Evolutionary conservation across 345 rosid species (phyloP).

Genomic region (Pistacia integerrima): DNA sequence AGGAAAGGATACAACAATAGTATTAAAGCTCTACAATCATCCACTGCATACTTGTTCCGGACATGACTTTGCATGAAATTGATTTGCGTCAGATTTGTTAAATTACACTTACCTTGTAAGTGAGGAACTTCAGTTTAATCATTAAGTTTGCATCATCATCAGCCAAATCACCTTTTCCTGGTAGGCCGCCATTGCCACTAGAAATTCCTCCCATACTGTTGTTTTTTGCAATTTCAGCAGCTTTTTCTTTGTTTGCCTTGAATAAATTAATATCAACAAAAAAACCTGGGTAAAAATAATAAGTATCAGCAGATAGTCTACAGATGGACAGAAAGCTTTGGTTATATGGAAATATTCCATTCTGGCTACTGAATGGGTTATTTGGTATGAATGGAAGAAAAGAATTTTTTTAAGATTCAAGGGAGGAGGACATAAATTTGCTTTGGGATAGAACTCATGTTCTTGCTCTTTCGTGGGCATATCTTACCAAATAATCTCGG

Average conservation of each 20-base stretch:
- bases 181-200: slow-evolving; percentile 40
- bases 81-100: neutral
- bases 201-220: slow-evolving; percentile 36
- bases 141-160: slow-evolving; percentile 89
- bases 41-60: neutral
- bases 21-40: neutral
- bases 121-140: slow-evolving; percentile 92
- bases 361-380: too few species aligned
- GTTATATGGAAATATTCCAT: too few species aligned
- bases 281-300: slow-evolving; percentile 56
- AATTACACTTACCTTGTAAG: slow-evolving; percentile 69
- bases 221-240: slow-evolving; percentile 48
- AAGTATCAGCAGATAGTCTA: slow-evolving; percentile 22
- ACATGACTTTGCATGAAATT: neutral
- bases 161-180: slow-evolving; percentile 56
- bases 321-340: neutral
- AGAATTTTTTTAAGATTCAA: too few species aligned
- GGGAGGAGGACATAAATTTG: too few species aligned
- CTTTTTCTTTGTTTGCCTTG: slow-evolving; percentile 72
- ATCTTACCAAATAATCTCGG: too few species aligned
- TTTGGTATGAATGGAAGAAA: too few species aligned
- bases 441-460: too few species aligned
- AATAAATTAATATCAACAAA: slow-evolving; percentile 86
- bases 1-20: neutral
- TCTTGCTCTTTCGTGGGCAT: too few species aligned